Conservation (phyloP, 768 basidiomycete species). For the Grammothele lineata region DNA sequence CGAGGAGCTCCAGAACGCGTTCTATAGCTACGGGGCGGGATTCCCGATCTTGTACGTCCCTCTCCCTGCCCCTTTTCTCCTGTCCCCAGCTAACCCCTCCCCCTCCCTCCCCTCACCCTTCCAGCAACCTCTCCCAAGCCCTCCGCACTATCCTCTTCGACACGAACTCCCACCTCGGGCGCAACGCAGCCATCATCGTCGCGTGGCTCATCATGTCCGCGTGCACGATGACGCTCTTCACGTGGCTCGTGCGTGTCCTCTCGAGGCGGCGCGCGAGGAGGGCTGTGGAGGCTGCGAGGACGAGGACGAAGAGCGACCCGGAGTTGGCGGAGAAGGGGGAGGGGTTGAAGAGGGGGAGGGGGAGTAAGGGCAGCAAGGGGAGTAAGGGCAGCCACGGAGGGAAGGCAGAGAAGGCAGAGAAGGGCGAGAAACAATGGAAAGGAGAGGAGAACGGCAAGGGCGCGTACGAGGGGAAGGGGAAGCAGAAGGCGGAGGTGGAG, state of each 20-base stretch:
- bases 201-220: conserved; percentile 28
- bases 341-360: no score
- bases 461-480: no score
- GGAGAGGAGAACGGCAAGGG: no score
- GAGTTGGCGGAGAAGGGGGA: no score
- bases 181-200: conserved; percentile 31
- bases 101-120: no score
- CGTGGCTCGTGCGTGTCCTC: conserved; percentile 18
- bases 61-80: background rate
- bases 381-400: no score
- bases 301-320: no score
- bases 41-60: conserved; percentile 30
- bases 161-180: conserved; percentile 27
- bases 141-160: conserved; percentile 34
- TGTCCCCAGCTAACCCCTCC: background rate
- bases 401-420: no score
- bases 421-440: no score
- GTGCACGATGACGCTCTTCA: conserved; percentile 19
- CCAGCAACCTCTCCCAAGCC: conserved; percentile 17
- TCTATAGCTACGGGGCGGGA: conserved; percentile 29
- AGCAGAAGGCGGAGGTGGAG: no score
- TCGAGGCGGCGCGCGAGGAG: background rate
- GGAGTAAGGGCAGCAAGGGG: no score
- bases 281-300: no score
- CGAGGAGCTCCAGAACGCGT: conserved; percentile 23